phyloP scores from a whole-genome alignment of 2,329 filamentous ascomycete genomes.

The Ceratocystis ficicola region DNA sequence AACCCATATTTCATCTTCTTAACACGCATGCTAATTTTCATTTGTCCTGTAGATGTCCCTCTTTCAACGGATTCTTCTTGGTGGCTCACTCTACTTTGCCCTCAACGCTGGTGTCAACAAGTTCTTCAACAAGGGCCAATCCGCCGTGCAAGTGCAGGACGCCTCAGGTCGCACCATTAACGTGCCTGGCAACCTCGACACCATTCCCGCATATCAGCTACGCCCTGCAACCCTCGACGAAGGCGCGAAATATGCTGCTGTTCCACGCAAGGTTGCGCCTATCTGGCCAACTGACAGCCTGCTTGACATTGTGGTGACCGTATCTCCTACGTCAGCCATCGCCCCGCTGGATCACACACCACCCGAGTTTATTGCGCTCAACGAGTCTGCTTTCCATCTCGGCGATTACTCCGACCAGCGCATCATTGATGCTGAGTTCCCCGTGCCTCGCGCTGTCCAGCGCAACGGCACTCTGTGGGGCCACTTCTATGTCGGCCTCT shows the following conservation, averaged over 20 bases:
- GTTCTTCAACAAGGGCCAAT: constrained; percentile 38
- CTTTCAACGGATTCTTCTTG: constrained; percentile 38
- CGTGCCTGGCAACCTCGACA: constrained; percentile 42
- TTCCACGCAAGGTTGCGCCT: constrained; percentile 64
- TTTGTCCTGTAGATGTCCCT: constrained; percentile 18
- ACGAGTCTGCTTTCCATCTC: constrained; percentile 68
- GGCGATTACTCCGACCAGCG: constrained; percentile 71
- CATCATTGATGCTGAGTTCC: constrained; percentile 62
- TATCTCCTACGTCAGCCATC: constrained; percentile 62
- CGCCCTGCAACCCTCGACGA: constrained; percentile 50
- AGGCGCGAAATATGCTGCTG: constrained; percentile 48
- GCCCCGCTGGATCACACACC: constrained; percentile 54
- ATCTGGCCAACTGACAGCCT: constrained; percentile 74
- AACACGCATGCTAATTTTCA: not conserved
- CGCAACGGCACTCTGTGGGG: constrained; percentile 89
- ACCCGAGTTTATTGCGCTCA: constrained; percentile 57
- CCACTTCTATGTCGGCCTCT: constrained; percentile 77
- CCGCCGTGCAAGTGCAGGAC: constrained; percentile 38
- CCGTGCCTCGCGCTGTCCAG: constrained; percentile 67
- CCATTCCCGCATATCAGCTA: constrained; percentile 52
- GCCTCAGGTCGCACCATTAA: constrained; percentile 42
- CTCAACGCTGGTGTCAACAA: constrained; percentile 48
- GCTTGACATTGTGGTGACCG: constrained; percentile 73
- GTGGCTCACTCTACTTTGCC: constrained; percentile 45
- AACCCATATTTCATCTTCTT: too few relatives aligned